Conservation (phyloP, 75 land plant genomes). For the Cupressus sempervirens region DNA sequence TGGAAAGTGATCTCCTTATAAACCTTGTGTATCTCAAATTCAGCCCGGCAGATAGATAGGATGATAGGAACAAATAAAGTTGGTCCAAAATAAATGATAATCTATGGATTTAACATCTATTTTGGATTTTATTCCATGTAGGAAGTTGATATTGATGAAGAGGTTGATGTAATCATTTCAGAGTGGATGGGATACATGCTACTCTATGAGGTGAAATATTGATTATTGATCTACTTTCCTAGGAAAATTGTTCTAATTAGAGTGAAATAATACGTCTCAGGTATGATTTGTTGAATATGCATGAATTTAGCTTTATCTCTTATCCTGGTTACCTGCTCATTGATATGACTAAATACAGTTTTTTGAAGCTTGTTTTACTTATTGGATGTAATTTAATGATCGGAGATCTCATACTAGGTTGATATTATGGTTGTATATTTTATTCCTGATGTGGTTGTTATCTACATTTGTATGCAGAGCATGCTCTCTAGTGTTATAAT, state of each 20-base stretch:
- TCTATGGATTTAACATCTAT: not conserved
- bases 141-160: conserved; percentile 87
- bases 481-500: conserved; percentile 88
- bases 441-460: not conserved
- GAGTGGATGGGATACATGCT: conserved; percentile 99
- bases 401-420: not conserved
- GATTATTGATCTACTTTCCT: not conserved
- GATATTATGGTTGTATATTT: not conserved
- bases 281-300: not conserved
- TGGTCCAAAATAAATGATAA: not conserved
- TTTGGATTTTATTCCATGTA: conserved; percentile 22
- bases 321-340: not conserved
- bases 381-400: not conserved
- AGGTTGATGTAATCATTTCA: conserved; percentile 94
- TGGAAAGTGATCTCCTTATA: not conserved
- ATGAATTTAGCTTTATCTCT: not conserved
- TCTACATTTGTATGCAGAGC: conserved; percentile 50
- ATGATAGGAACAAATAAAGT: not conserved
- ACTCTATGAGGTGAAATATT: conserved; percentile 73
- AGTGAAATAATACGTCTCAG: not conserved
- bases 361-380: not conserved
- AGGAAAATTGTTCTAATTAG: not conserved
- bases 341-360: not conserved
- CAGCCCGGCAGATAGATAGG: not conserved
- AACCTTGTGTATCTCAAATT: not conserved